phyloP scores from a whole-genome alignment of 2,329 filamentous ascomycete species.

The Nigrograna mackinnonii region DNA sequence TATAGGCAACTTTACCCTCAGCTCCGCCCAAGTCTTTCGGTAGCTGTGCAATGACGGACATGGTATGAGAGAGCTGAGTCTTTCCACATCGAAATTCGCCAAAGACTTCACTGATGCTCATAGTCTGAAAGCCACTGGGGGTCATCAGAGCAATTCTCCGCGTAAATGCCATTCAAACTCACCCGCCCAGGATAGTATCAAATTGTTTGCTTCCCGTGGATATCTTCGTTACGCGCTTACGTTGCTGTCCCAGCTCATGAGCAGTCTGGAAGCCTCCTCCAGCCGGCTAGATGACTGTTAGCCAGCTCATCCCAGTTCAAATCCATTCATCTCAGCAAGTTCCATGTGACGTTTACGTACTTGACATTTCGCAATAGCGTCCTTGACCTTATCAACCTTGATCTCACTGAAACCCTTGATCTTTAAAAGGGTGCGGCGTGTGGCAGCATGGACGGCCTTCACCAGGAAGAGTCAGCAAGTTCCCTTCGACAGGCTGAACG shows the following conservation, averaged over 20 bases:
- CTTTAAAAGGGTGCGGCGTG: constrained; percentile 63
- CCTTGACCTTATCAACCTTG: constrained; percentile 73
- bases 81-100: constrained; percentile 69
- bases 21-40: constrained; percentile 66
- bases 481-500: background rate
- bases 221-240: constrained; percentile 66
- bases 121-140: constrained; percentile 66
- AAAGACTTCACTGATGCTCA: constrained; percentile 69
- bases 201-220: constrained; percentile 73
- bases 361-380: constrained; percentile 65
- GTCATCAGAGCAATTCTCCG: constrained; percentile 12
- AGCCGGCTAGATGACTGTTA: constrained; percentile 52
- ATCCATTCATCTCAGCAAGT: too few species aligned
- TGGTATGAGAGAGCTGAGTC: constrained; percentile 70
- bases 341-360: constrained; percentile 37
- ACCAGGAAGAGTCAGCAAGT: constrained; percentile 1
- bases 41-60: constrained; percentile 66
- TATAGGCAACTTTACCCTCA: constrained; percentile 71
- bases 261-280: constrained; percentile 67
- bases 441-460: constrained; percentile 64
- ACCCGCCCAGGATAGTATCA: constrained; percentile 67
- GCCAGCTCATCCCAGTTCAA: too few species aligned
- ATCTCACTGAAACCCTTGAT: constrained; percentile 73
- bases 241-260: constrained; percentile 64
- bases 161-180: constrained; percentile 9